These are phyloP conservation scores for Penicillium brevicompactum DNA, from an alignment of 2,329 filamentous ascomycete genomes.

Conservation along the genomic window DNA sequence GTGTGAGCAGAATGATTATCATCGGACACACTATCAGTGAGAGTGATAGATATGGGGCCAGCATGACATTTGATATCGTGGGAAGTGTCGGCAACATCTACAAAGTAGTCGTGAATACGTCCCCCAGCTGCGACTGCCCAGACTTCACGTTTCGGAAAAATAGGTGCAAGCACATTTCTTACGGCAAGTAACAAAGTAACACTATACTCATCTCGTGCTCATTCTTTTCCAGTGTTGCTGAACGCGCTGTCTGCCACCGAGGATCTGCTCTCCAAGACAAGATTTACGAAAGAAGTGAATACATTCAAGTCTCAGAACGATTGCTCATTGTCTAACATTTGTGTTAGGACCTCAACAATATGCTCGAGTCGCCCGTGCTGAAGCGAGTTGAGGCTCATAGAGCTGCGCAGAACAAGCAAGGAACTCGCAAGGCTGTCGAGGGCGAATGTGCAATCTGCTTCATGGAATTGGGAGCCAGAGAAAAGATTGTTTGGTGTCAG, in stretches of 20 bases:
- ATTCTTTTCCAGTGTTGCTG: background rate
- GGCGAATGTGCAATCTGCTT: constrained; percentile 67
- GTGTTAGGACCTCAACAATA: constrained; percentile 55
- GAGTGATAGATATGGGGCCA: constrained; percentile 46
- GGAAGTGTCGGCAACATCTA: constrained; percentile 66
- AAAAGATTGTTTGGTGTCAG: constrained; percentile 60
- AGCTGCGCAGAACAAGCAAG: constrained; percentile 37
- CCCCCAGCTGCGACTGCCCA: constrained; percentile 59
- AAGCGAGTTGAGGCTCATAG: constrained; percentile 45
- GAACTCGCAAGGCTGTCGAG: constrained; percentile 60
- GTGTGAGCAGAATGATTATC: constrained; percentile 55
- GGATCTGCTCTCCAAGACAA: background rate
- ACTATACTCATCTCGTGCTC: background rate
- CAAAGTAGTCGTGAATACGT: constrained; percentile 27
- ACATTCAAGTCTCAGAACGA: background rate
- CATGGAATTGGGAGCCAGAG: constrained; percentile 53
- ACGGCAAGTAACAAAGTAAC: constrained; percentile 44
- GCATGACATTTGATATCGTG: constrained; percentile 58
- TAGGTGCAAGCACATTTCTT: constrained; percentile 66
- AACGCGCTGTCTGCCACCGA: background rate
- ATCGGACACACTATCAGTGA: constrained; percentile 51
- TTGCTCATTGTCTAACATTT: background rate
- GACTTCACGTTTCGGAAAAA: constrained; percentile 50
- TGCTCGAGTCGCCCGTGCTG: constrained; percentile 57
- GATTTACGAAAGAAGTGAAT: background rate